A percentile compares a stretch with the other conserved stretches of the same genome.
phyloP scores from a whole-genome alignment of 179 eudicot genomes.

The Spinacia oleracea region DNA sequence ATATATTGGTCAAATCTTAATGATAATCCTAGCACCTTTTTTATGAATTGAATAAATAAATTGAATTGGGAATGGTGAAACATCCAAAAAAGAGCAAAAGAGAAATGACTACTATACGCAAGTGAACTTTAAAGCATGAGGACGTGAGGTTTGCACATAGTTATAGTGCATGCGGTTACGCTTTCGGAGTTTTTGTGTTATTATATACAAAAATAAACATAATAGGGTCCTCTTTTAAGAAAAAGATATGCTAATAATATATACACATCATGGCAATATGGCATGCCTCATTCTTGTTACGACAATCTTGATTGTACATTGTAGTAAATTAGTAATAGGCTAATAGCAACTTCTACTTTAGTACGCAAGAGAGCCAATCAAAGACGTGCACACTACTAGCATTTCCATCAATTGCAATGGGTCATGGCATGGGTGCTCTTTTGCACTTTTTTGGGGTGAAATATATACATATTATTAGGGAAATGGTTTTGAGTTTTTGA shows the following conservation, averaged over 20 bases:
- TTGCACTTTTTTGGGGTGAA: too few relatives aligned
- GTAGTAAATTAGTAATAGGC: too few relatives aligned
- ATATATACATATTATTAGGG: too few relatives aligned
- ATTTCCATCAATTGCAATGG: too few relatives aligned
- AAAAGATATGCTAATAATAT: background rate
- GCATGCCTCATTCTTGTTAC: slow-evolving; percentile 16
- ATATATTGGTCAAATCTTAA: background rate
- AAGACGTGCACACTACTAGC: background rate
- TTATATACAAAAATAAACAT: background rate
- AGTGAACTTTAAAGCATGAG: background rate
- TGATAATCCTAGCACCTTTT: too few relatives aligned
- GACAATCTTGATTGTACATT: background rate
- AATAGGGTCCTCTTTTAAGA: background rate
- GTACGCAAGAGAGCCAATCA: background rate
- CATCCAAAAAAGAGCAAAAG: background rate
- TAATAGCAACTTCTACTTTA: too few relatives aligned
- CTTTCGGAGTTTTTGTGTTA: background rate
- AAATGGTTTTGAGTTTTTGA: too few relatives aligned
- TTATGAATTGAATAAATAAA: too few relatives aligned
- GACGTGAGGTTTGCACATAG: background rate
- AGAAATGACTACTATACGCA: background rate
- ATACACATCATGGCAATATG: slow-evolving; percentile 18
- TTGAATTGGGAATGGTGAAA: background rate
- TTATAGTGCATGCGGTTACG: slow-evolving; percentile 12
- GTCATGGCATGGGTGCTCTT: background rate